Percentiles rank a stretch among this genome's conserved stretches.
Conservation (phyloP, 1,284 basidiomycete genomes). For the Lentinula novae-zelandiae region DNA sequence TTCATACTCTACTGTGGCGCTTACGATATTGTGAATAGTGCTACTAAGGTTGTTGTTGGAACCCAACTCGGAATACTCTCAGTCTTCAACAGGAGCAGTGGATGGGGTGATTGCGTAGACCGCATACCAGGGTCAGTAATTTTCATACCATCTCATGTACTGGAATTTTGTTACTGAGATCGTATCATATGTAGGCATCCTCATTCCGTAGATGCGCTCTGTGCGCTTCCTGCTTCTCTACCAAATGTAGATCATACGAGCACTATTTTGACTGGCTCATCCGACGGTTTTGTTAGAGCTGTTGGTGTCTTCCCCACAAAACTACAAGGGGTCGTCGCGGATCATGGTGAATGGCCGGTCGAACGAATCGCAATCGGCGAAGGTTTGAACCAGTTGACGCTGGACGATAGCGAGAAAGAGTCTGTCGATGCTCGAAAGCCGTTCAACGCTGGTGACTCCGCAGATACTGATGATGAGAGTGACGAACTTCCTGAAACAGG, state of each 20-base stretch:
- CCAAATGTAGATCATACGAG: conserved; percentile 56
- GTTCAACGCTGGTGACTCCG: background rate
- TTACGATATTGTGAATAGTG: conserved; percentile 36
- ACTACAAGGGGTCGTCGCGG: conserved; percentile 85
- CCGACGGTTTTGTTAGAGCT: conserved; percentile 88
- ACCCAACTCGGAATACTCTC: conserved; percentile 91
- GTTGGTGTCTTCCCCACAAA: conserved; percentile 90
- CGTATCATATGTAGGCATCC: conserved; percentile 58
- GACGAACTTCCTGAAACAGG: conserved; percentile 17
- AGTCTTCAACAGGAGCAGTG: conserved; percentile 83
- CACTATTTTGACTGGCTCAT: conserved; percentile 88
- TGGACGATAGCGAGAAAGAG: conserved; percentile 26
- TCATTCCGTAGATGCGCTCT: conserved; percentile 82
- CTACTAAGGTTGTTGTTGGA: conserved; percentile 81
- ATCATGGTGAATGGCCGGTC: conserved; percentile 89
- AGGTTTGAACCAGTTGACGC: conserved; percentile 28
- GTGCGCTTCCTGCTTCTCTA: conserved; percentile 63
- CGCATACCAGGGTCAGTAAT: conserved; percentile 76
- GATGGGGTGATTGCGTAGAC: conserved; percentile 93
- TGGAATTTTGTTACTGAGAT: background rate
- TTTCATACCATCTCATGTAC: conserved; percentile 13
- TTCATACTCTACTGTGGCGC: conserved; percentile 5
- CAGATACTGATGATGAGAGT: conserved; percentile 24
- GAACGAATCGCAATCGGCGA: conserved; percentile 73
- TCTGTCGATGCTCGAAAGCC: conserved; percentile 41